Percentiles rank a stretch among this genome's conserved stretches.
Evolutionary conservation across 495 filamentous ascomycete genomes (phyloP).

Genomic region (Jackrogersella minutella): DNA sequence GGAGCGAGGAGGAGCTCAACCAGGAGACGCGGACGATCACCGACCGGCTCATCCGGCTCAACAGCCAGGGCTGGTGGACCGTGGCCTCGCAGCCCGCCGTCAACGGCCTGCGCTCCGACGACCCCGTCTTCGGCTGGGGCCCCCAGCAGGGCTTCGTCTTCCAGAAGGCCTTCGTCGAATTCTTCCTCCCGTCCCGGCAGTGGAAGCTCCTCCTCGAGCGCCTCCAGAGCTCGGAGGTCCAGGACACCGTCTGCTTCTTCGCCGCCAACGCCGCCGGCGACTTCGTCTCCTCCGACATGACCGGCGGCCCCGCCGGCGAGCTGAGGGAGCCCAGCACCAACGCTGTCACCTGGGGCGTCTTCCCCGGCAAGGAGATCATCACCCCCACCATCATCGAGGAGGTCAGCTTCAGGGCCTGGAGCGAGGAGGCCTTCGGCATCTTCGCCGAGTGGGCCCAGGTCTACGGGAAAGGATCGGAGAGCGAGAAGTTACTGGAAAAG

Average conservation of each 20-base stretch:
- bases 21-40: conserved; percentile 84
- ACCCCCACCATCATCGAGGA: conserved; percentile 98
- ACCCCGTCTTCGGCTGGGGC: conserved; percentile 93
- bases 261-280: conserved; percentile 76
- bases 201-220: conserved; percentile 70
- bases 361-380: conserved; percentile 95
- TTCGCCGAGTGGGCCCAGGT: conserved; percentile 94
- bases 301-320: conserved; percentile 36
- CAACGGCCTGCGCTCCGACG: conserved; percentile 77
- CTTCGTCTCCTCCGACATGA: conserved; percentile 70
- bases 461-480: conserved; percentile 70
- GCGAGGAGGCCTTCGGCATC: conserved; percentile 93
- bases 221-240: conserved; percentile 62
- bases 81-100: conserved; percentile 96
- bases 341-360: conserved; percentile 96
- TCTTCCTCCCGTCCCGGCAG: conserved; percentile 79
- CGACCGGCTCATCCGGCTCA: conserved; percentile 74
- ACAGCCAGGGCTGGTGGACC: conserved; percentile 91
- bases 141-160: conserved; percentile 93
- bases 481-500: conserved; percentile 70
- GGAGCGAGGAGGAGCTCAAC: conserved; percentile 90
- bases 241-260: conserved; percentile 80
- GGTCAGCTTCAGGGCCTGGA: conserved; percentile 93
- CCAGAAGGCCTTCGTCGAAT: conserved; percentile 97
- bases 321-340: conserved; percentile 68